Evolutionary conservation across 78 protist species (phyloP).

Genomic region (Dictyostelium citrinum): DNA sequence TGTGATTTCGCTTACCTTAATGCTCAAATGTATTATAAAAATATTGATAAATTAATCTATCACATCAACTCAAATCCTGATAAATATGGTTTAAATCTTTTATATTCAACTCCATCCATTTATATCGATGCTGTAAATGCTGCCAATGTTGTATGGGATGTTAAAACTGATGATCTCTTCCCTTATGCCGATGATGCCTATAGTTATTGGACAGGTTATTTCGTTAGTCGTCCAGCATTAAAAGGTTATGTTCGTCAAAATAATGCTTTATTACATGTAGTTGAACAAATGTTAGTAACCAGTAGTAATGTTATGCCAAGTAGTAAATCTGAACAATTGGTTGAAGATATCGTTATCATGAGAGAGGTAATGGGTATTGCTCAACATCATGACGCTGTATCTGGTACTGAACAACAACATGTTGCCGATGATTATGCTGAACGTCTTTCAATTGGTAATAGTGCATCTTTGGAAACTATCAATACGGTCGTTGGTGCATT

Average conservation of each 20-base stretch:
- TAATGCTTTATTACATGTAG: constrained; percentile 31
- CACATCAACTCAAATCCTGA: constrained; percentile 63
- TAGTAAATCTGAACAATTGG: background rate
- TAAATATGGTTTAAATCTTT: constrained; percentile 58
- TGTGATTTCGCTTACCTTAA: constrained; percentile 88
- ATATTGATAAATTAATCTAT: constrained; percentile 88
- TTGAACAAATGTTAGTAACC: constrained; percentile 73
- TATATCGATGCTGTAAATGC: constrained; percentile 69
- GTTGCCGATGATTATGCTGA: constrained; percentile 90
- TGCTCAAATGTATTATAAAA: constrained; percentile 81
- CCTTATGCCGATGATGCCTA: constrained; percentile 90
- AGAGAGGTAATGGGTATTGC: constrained; percentile 81
- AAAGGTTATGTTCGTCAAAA: constrained; percentile 83
- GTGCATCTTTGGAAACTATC: background rate
- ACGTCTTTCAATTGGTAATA: constrained; percentile 77
- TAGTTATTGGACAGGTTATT: constrained; percentile 95
- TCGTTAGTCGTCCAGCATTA: constrained; percentile 85
- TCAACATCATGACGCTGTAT: constrained; percentile 93
- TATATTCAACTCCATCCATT: constrained; percentile 82
- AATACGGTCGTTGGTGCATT: constrained; percentile 13
- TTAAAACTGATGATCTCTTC: constrained; percentile 90
- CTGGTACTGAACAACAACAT: constrained; percentile 89
- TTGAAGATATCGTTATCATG: background rate
- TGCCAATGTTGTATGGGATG: constrained; percentile 43
- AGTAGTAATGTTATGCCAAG: background rate